Conservation (phyloP, 2,329 filamentous ascomycete species). For the Monosporascus sp. region DNA sequence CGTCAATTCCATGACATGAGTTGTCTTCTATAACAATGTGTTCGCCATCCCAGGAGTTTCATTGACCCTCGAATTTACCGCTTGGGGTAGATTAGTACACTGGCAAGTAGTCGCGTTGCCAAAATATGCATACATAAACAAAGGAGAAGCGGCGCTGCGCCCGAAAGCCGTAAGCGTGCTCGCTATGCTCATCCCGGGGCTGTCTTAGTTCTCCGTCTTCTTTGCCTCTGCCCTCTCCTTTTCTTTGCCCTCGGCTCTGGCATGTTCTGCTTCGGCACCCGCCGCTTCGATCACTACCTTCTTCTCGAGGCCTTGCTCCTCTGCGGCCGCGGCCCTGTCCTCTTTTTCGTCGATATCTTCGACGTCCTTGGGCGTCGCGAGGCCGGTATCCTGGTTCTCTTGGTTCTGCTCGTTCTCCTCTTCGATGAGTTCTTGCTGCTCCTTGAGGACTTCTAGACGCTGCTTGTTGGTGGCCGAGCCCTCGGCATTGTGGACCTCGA, state of each 20-base stretch:
- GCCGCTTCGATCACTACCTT: constrained; percentile 49
- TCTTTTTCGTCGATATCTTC: constrained; percentile 96
- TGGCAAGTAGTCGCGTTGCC: background rate
- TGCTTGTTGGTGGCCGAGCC: constrained; percentile 98
- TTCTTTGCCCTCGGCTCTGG: constrained; percentile 31
- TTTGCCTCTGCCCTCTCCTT: constrained; percentile 13
- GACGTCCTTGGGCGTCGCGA: constrained; percentile 73
- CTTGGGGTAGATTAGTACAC: constrained; percentile 12
- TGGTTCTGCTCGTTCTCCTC: constrained; percentile 93
- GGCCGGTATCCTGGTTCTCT: constrained; percentile 69
- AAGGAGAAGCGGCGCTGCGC: constrained; percentile 21
- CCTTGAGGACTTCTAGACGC: constrained; percentile 93
- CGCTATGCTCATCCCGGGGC: background rate
- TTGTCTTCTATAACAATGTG: constrained; percentile 7
- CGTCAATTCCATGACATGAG: constrained; percentile 11
- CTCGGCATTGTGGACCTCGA: constrained; percentile 95
- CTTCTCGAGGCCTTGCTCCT: constrained; percentile 42
- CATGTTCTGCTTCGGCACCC: constrained; percentile 47
- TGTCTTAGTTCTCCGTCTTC: constrained; percentile 15
- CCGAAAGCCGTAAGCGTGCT: background rate
- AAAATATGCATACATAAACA: constrained; percentile 15
- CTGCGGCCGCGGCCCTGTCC: constrained; percentile 55
- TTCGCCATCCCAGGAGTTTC: constrained; percentile 3
- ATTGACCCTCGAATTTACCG: constrained; percentile 9
- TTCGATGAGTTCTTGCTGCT: constrained; percentile 96